These are phyloP conservation scores for Pseudocercospora vitis DNA, from an alignment of 2,329 filamentous ascomycete genomes.

Conservation along the genomic window DNA sequence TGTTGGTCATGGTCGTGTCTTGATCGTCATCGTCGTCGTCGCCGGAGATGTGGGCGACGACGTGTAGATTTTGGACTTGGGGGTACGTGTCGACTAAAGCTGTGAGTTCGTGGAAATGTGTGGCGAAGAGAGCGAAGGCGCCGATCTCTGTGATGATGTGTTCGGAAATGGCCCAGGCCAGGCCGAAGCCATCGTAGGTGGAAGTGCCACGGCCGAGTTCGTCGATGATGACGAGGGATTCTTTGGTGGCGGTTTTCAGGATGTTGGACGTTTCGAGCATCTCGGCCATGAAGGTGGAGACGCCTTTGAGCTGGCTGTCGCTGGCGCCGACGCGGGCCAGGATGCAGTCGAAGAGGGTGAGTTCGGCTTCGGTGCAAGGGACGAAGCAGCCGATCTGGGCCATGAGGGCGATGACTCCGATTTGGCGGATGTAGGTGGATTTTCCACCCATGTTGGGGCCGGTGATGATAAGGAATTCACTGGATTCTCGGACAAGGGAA, in stretches of 20 bases:
- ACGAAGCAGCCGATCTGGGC: slow-evolving; percentile 97
- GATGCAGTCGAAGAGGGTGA: slow-evolving; percentile 96
- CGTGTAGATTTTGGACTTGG: slow-evolving; percentile 89
- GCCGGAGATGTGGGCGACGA: slow-evolving; percentile 84
- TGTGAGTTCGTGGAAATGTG: slow-evolving; percentile 97
- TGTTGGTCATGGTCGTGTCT: slow-evolving; percentile 39
- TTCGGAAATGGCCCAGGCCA: slow-evolving; percentile 99
- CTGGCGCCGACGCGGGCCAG: slow-evolving; percentile 93
- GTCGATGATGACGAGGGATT: slow-evolving; percentile 97
- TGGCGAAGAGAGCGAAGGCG: slow-evolving; percentile 92
- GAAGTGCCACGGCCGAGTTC: slow-evolving; percentile 95
- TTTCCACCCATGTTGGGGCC: slow-evolving; percentile 99
- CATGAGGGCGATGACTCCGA: slow-evolving; percentile 95
- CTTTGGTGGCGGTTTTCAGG: slow-evolving; percentile 89
- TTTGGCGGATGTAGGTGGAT: slow-evolving; percentile 96
- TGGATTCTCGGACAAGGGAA: slow-evolving; percentile 70
- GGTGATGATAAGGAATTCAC: slow-evolving; percentile 93
- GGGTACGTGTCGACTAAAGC: slow-evolving; percentile 82
- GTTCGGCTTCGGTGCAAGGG: slow-evolving; percentile 82
- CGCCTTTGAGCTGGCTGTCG: slow-evolving; percentile 95
- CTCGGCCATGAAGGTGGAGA: slow-evolving; percentile 99
- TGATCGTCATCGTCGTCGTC: slow-evolving; percentile 51
- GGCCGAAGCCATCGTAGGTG: slow-evolving; percentile 95
- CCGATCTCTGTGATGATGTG: slow-evolving; percentile 95
- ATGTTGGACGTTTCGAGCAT: slow-evolving; percentile 99